phyloP scores from a whole-genome alignment of 495 filamentous ascomycete genomes.

The Jackrogersella multiformis region DNA sequence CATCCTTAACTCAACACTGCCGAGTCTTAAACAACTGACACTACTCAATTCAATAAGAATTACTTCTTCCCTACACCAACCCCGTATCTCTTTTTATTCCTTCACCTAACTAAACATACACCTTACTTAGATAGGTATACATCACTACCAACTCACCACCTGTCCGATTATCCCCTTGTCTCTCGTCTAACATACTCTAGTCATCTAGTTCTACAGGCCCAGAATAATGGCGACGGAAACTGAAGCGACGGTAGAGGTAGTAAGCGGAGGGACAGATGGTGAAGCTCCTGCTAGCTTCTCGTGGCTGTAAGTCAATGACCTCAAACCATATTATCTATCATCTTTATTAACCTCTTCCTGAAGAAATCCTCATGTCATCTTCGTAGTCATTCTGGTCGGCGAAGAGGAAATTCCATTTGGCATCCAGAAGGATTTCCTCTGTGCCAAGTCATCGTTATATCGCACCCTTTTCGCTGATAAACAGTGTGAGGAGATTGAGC shows the following conservation, averaged over 20 bases:
- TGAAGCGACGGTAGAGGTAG: background rate
- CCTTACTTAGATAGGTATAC: too few relatives aligned
- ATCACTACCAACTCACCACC: too few relatives aligned
- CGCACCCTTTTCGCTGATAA: conserved; percentile 52
- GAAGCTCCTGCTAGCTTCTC: conserved; percentile 28
- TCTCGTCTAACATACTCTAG: conserved; percentile 10
- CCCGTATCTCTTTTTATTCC: background rate
- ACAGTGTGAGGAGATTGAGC: conserved; percentile 13
- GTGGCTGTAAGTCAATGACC: conserved; percentile 40
- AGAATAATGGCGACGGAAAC: conserved; percentile 27
- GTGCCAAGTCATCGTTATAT: conserved; percentile 59
- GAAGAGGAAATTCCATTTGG: conserved; percentile 59
- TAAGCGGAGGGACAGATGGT: background rate
- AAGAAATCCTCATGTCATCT: conserved; percentile 62
- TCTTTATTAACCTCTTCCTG: conserved; percentile 16
- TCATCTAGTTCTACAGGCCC: background rate
- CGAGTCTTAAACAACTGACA: too few relatives aligned
- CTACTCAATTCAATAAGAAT: too few relatives aligned
- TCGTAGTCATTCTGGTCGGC: conserved; percentile 62
- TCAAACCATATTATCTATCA: background rate
- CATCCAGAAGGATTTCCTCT: conserved; percentile 64
- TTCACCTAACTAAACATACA: background rate
- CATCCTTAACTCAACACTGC: too few relatives aligned
- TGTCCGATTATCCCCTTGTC: background rate
- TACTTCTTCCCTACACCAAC: background rate